Evolutionary conservation across 768 basidiomycete species (phyloP).

Genomic region (Mycena leptocephala): DNA sequence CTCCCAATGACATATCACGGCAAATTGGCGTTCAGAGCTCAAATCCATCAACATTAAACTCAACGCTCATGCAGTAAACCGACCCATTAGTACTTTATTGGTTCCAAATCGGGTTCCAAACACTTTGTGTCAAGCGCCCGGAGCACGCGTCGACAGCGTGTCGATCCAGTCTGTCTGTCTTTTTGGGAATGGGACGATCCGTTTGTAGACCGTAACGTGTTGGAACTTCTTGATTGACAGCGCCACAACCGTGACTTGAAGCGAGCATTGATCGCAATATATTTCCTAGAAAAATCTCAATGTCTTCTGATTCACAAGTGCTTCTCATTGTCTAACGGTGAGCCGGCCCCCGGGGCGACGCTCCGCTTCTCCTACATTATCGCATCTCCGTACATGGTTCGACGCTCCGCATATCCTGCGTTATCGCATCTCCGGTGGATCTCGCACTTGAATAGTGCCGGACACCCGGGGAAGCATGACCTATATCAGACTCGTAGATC

Average conservation of each 20-base stretch:
- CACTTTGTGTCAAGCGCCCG: conserved; percentile 18
- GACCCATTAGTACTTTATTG: conserved; percentile 1
- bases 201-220: not conserved
- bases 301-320: not conserved
- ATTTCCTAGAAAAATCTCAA: not conserved
- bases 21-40: conserved; percentile 2
- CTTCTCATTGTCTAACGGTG: not conserved
- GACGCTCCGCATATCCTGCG: not conserved
- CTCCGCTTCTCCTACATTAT: not conserved
- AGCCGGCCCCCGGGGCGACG: not conserved
- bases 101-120: not conserved
- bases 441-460: not conserved
- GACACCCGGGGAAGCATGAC: not conserved
- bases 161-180: conserved; percentile 14
- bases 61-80: no score
- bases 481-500: no score
- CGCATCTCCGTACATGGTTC: not conserved
- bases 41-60: not conserved
- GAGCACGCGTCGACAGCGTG: not conserved
- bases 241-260: not conserved
- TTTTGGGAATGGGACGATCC: not conserved
- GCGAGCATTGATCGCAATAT: no score
- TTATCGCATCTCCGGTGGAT: conserved; percentile 1
- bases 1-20: conserved; percentile 20
- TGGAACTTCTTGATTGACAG: not conserved